Evolutionary conservation across 306 rosid genomes (phyloP), one percentile per base, ranked within the genome.

Genomic region (Fagus sylvatica): DNA sequence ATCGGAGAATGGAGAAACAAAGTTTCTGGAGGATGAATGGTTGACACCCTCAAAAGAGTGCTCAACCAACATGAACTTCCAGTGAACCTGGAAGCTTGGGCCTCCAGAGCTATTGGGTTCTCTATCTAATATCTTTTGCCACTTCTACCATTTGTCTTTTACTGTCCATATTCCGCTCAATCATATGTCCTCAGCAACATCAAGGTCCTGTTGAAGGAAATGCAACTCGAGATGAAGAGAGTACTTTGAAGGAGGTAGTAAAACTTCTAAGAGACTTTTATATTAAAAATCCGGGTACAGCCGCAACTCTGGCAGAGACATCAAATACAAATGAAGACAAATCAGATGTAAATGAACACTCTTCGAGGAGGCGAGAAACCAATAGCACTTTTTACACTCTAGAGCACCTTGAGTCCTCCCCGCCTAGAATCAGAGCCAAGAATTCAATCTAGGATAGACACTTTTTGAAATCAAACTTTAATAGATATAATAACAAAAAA

Each of bases 41-140:
- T 73, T 93, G 51, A 66, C 74, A 28, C 79, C 69, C 0, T 15
- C 62, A 0, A 33, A 76, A 2, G 69, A 55, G 17, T 85, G 94
- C 76, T 34, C 76, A 32, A 74, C 19, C 39, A 78, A 28, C 51
- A 6, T 59, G n/a, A 51, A 62, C 53, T 64, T 75, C 90, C 3
- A 34, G 55, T 1, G 39, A 10, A 5, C 55, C 77, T 3, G 77
- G 75, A 67, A 89, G 90, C 62, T 75, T 87, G 80, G 80, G 71
- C 72, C 80, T 89, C 40, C 73, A 48, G n/a, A 89, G 88, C 79
- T 84, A 80, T 41, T 73, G 65, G 84, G 84, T 72, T 15, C 74
- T 84, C 73, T 84, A 66, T 75, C 39, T 74, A 6, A 39, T 76
- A 55, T 79, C 77, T 3, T 78, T 71, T 16, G 64, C 73, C 34